phyloP scores from a whole-genome alignment of 2,329 filamentous ascomycete species.

The Cordyceps tenuipes region DNA sequence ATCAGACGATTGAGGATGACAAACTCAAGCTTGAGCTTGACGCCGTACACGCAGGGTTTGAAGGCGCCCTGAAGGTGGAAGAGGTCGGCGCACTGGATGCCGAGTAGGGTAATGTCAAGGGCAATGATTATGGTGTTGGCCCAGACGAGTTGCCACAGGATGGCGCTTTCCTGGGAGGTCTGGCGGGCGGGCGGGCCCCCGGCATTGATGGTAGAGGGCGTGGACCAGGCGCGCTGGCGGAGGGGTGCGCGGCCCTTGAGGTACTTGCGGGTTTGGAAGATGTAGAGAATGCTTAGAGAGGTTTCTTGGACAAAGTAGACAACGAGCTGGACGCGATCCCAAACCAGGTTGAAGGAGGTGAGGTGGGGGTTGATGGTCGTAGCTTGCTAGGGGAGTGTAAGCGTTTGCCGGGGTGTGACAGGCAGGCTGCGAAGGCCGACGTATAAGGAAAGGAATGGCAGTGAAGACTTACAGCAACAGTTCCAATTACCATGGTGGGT shows the following conservation, averaged over 20 bases:
- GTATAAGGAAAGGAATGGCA: not conserved
- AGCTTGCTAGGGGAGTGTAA: constrained; percentile 20
- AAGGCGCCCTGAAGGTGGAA: constrained; percentile 30
- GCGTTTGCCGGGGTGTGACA: not conserved
- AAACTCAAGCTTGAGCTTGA: constrained; percentile 33
- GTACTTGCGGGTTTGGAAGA: constrained; percentile 21
- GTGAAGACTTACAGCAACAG: constrained; percentile 32
- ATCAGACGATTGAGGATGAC: constrained; percentile 32
- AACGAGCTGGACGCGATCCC: constrained; percentile 46
- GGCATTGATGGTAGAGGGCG: constrained; percentile 34
- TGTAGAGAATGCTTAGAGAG: constrained; percentile 42
- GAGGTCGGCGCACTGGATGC: constrained; percentile 28
- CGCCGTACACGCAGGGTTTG: constrained; percentile 29
- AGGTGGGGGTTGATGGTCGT: constrained; percentile 19
- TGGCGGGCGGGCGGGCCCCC: constrained; percentile 17
- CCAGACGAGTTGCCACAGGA: constrained; percentile 31
- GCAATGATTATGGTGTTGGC: constrained; percentile 38
- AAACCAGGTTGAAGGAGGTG: constrained; percentile 25
- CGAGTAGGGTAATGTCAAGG: constrained; percentile 35
- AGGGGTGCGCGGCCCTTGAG: constrained; percentile 12
- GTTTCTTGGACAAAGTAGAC: constrained; percentile 46
- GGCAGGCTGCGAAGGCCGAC: too few relatives aligned
- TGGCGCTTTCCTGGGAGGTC: constrained; percentile 16
- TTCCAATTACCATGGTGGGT: constrained; percentile 45
- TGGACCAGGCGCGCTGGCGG: constrained; percentile 27